phyloP scores from a whole-genome alignment of 148 eudicot genomes.

The Amaranthus palmeri region DNA sequence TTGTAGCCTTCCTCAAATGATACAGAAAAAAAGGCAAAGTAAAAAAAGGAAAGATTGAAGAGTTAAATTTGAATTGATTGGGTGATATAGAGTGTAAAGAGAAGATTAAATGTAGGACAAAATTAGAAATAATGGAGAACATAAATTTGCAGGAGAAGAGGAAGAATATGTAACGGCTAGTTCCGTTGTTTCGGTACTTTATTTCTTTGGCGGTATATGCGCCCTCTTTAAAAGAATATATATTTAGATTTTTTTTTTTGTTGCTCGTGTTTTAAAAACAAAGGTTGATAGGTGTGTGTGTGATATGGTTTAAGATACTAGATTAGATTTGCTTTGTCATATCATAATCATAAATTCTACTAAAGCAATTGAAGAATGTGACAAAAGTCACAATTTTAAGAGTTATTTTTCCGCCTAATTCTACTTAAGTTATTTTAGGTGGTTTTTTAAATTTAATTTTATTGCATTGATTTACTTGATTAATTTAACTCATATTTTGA shows the following conservation, averaged over 20 bases:
- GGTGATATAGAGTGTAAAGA: neutral
- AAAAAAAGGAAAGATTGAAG: neutral
- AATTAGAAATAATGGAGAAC: neutral
- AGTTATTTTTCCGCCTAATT: too few relatives aligned
- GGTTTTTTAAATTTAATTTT: too few relatives aligned
- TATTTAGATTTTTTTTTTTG: neutral
- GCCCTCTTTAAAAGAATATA: slow-evolving; percentile 15
- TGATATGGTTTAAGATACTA: too few relatives aligned
- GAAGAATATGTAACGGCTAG: slow-evolving; percentile 23
- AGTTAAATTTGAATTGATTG: neutral
- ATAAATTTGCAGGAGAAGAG: neutral
- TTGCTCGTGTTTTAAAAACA: too few relatives aligned
- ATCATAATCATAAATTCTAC: too few relatives aligned
- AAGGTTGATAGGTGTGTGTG: too few relatives aligned
- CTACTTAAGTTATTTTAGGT: too few relatives aligned
- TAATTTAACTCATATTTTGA: too few relatives aligned
- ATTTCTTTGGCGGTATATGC: slow-evolving; percentile 20
- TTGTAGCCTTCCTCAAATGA: neutral
- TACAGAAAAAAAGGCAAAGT: neutral
- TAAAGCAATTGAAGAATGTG: too few relatives aligned
- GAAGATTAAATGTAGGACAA: neutral
- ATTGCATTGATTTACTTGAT: too few relatives aligned
- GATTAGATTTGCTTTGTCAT: too few relatives aligned
- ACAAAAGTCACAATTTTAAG: too few relatives aligned
- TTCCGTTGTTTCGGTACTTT: slow-evolving; percentile 6